Base-by-base conservation (phyloP, 164 flowering plant genomes). In the Liriodendron chinense region DNA sequence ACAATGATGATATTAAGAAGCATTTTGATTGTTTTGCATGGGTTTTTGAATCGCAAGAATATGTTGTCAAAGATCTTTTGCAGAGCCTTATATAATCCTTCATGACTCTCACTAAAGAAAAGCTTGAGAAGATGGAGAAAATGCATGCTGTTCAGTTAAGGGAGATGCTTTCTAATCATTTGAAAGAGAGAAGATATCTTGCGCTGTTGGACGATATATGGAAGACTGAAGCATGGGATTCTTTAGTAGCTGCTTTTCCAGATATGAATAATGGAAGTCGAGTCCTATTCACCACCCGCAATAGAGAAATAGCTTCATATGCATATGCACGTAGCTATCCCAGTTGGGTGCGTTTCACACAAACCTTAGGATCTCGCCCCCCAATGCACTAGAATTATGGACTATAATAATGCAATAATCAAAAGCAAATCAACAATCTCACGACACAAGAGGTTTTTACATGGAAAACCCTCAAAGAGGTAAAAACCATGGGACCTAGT, bases 211-310 rank as follows among this genome's bases (percentile, higher is more conserved):
- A 59, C n/a, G 63, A 59, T 18, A 59, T 59, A 59, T 18, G 63
- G 63, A 20, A 7, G 0, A 23, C 12, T 0, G 67, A 64, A 6
- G 26, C 67, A 1, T 64, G 67, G 67, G 67, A 0, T 0, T 1
- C 23, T 3, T 10, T 64, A 0, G 2, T 1, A 1, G 14, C 72
- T 18, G 86, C 84, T 9, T 65, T 88, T 66, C 88, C 89, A 0
- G 80, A 73, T 72, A 83, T 77, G 67, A 64, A 0, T 1, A 59
- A 59, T 3, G 63, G 8, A 59, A 59, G 63, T 1, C 18, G 63
- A 59, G 63, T 59, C 5, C 18, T 21, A 14, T 13, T 21, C 13
- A 64, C 67, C 14, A 64, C 67, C 12, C 67, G 67, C 26, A 23
- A 64, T 7, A 7, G 67, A 64, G 67, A 64, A 7, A 25, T 22